Evolutionary conservation across 192 early-diverging fungal species (phyloP), one percentile per base, ranked within the genome.

Genomic region (Radiomyces spectabilis): DNA sequence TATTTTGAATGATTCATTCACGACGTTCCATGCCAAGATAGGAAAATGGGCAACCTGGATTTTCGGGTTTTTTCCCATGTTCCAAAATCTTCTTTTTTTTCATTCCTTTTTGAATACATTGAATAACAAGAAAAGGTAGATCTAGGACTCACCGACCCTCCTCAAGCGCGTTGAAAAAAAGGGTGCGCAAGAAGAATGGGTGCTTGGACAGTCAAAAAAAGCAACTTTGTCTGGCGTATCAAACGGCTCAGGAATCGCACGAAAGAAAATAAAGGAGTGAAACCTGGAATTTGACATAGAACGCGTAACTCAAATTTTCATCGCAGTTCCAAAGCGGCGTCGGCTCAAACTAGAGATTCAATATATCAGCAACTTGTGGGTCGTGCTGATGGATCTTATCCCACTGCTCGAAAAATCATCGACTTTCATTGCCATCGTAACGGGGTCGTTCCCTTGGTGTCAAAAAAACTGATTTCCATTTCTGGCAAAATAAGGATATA

Each of bases 281-380:
- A 26, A 52, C 50, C 50, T 52, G 50, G 50, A 52, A 52, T 52
- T 52, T 52, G 50, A 52, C 50, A 52, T 40, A 40, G 33, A 52
- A 38, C 37, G 50, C 50, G 4, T 52, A 52, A 27, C 27, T 32
- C n/a, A 48, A 48, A 31, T 32, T 26, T 47, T 26, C 26, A 27
- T 5, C 41, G n/a, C n/a, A n/a, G n/a, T 25, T 26, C 18, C 3
- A 27, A 21, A 47, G 30, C 30, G 4, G 21, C 3, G 4, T 21
- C 25, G 22, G 8, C 30, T 32, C 15, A 25, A 49, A 32, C n/a
- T 33, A 25, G 12, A 29, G 9, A 4, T 18, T 1, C 9, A 35
- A 33, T 33, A 35, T 50, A 8, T 4, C 7, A 21, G 32, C 48
- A 19, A 50, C 32, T 50, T 50, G 48, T 50, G 48, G 48, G n/a